Percentiles rank a stretch among this genome's conserved stretches.
Conservation (phyloP, 768 basidiomycete species). For the Pisolithus microcarpus region DNA sequence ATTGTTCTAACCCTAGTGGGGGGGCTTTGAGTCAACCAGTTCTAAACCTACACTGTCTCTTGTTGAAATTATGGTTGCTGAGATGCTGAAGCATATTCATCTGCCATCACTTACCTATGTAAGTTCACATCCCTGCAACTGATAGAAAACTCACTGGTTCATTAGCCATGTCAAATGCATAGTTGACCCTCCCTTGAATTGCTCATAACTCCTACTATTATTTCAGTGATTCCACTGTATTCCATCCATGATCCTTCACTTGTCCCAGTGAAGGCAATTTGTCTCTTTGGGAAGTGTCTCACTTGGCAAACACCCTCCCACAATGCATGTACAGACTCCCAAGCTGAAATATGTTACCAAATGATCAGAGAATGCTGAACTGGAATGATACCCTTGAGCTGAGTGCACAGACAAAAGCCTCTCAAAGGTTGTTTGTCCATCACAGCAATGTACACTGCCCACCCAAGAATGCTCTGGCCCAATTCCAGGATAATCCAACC, state of each 20-base stretch:
- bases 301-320: conserved; percentile 88
- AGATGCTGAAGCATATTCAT: too few species aligned
- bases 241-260: conserved; percentile 22
- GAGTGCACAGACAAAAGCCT: conserved; percentile 87
- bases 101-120: too few species aligned
- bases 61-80: too few species aligned
- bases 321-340: conserved; percentile 94
- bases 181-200: too few species aligned
- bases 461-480: conserved; percentile 96
- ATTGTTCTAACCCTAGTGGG: too few species aligned
- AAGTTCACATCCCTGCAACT: too few species aligned
- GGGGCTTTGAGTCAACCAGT: too few species aligned
- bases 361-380: conserved; percentile 38
- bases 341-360: conserved; percentile 43
- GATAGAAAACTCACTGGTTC: too few species aligned
- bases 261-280: conserved; percentile 84
- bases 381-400: conserved; percentile 95
- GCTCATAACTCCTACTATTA: too few species aligned
- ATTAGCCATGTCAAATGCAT: too few species aligned
- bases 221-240: too few species aligned
- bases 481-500: conserved; percentile 94
- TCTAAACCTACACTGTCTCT: too few species aligned
- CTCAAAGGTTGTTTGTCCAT: conserved; percentile 92
- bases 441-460: conserved; percentile 89
- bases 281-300: conserved; percentile 16